Base-by-base conservation (phyloP, 1,284 basidiomycete species). In the Ganoderma leucocontextum region DNA sequence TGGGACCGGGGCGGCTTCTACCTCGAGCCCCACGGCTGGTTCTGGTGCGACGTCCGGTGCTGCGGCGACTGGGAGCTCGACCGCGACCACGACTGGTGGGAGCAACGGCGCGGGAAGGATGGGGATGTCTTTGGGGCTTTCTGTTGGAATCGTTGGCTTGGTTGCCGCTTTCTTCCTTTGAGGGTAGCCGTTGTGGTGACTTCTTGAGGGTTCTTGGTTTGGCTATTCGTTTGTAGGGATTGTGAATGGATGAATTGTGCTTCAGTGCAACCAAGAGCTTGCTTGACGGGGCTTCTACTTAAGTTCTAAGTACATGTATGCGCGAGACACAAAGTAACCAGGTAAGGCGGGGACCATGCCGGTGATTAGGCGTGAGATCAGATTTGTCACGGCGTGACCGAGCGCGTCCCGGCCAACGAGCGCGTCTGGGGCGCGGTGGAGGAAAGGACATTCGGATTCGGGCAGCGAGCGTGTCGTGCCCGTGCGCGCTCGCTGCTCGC, bases 371-470 rank as follows among this genome's bases (percentile, higher is more conserved):
- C n/a, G 49, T n/a, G 60, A 3, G 38, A 49, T 49, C 22, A 22
- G 4, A 25, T 25, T 49, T 49, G 70, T 68, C 71, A 70, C 71
- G 55, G 60, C 60, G 71, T 72, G 71, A 72, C 71, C 3, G 63
- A 69, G 63, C 71, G 71, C 71, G 71, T 72, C 61, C 9, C 47
- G 35, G 15, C 15, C 25, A 52, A 42, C 33, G 29, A 41, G 59
- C 60, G 38, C 35, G 35, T 55, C 38, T 35, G 52, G 62, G 39
- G 66, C 53, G 60, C 60, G 65, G 12, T 25, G 22, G 13, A 6
- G 13, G 2, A n/a, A 17, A 38, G 7, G 35, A n/a, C 38, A 29
- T 36, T 9, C 29, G 22, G 49, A 22, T n/a, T 29, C n/a, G 58
- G 22, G 38, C 36, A 41, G 58, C 38, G 38, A 22, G 36, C n/a